Evolutionary conservation across 208 protist genomes (phyloP).

Genomic region (Phytomonas sp.): DNA sequence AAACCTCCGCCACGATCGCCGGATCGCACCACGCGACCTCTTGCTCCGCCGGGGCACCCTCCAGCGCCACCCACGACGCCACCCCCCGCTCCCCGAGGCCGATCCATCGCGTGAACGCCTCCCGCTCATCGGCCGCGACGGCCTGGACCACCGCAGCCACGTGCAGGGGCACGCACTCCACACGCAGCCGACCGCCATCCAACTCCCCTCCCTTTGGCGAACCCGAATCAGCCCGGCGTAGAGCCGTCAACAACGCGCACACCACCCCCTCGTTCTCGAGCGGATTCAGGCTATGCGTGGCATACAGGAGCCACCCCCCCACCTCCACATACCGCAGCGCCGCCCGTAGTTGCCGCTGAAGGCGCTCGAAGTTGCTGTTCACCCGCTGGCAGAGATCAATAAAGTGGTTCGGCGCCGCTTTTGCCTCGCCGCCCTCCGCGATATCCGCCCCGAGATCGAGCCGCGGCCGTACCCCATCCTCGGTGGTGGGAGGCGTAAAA

Average conservation of each 20-base stretch:
- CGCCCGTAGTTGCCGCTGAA: slow-evolving; percentile 26
- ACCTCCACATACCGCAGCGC: slow-evolving; percentile 15
- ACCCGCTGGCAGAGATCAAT: slow-evolving; percentile 31
- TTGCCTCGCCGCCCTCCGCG: neutral
- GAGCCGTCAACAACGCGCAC: slow-evolving; percentile 40
- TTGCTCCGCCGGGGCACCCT: slow-evolving; percentile 32
- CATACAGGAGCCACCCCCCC: slow-evolving; percentile 85
- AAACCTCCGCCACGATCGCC: slow-evolving; percentile 27
- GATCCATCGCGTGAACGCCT: slow-evolving; percentile 14
- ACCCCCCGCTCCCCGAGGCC: slow-evolving; percentile 25
- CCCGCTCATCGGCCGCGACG: slow-evolving; percentile 6
- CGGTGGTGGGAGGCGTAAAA: slow-evolving; percentile 43
- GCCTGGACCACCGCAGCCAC: neutral
- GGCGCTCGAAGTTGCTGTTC: slow-evolving; percentile 27
- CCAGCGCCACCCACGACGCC: slow-evolving; percentile 39
- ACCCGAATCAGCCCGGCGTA: no score
- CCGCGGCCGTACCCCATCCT: slow-evolving; percentile 55
- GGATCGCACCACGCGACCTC: slow-evolving; percentile 20
- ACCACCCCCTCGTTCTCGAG: slow-evolving; percentile 94
- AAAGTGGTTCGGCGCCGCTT: neutral
- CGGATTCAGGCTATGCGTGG: slow-evolving; percentile 90
- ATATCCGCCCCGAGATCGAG: slow-evolving; percentile 16
- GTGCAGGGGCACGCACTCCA: slow-evolving; percentile 24
- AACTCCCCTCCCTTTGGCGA: slow-evolving; percentile 3
- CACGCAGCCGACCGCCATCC: slow-evolving; percentile 4